Percentiles rank a stretch among this genome's conserved stretches.
phyloP scores from a whole-genome alignment of 352 stramenopile species.

The Phytophthora cactorum region DNA sequence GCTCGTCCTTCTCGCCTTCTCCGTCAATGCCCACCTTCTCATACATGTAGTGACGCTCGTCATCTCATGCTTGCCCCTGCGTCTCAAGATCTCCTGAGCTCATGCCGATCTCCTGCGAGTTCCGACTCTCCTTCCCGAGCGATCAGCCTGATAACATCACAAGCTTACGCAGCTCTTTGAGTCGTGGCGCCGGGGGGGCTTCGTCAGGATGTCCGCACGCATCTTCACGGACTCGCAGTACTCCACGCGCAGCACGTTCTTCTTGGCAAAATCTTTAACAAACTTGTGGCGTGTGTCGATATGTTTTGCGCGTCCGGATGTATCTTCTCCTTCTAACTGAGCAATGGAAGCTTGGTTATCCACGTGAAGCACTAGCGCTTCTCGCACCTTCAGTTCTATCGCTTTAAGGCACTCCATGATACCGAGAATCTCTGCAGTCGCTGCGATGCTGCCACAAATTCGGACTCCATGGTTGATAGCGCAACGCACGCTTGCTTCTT shows the following conservation, averaged over 20 bases:
- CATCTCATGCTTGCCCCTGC: too few relatives aligned
- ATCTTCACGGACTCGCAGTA: neutral
- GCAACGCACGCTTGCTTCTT: neutral
- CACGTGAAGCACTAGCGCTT: neutral
- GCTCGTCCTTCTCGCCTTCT: too few relatives aligned
- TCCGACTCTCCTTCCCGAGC: too few relatives aligned
- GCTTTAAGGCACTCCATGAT: too few relatives aligned
- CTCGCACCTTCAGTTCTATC: too few relatives aligned
- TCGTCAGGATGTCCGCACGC: conserved; percentile 7
- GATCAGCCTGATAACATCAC: too few relatives aligned
- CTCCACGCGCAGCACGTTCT: neutral
- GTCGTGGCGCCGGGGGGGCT: neutral
- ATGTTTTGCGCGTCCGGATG: neutral
- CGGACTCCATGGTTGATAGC: neutral
- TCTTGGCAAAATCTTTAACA: neutral
- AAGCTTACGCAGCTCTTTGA: too few relatives aligned
- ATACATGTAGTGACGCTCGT: too few relatives aligned
- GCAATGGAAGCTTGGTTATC: neutral
- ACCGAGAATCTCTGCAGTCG: neutral
- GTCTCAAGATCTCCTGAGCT: too few relatives aligned
- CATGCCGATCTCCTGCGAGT: too few relatives aligned
- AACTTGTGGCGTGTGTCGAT: neutral
- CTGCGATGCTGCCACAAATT: neutral
- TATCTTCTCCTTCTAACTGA: neutral
- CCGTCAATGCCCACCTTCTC: too few relatives aligned